Base-by-base conservation (phyloP, 108 stramenopile genomes). In the Parietichytrium sp. region DNA sequence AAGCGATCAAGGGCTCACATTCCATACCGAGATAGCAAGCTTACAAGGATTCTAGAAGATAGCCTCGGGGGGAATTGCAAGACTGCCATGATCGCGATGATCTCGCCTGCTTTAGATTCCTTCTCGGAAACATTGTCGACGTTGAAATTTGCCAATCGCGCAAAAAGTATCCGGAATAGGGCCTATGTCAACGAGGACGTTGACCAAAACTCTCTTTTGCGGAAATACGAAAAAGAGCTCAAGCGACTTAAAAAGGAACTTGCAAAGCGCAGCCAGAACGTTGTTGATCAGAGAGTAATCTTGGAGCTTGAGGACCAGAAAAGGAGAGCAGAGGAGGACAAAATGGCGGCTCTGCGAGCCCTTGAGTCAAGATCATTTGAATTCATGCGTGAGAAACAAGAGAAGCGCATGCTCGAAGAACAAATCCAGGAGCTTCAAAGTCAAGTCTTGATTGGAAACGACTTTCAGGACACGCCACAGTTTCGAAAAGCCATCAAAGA, bases 11-110 rank as follows among this genome's bases (percentile, higher is more conserved):
- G 91, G 27, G 51, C 82, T 81, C 91, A 91, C 80, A 89, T 91
- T 18, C 91, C 91, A 16, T 91, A 91, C 49, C 86, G 91, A 8
- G 85, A 87, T 53, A 80, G 84, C 36, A 91, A 91, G 84, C 90
- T 91, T 26, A 91, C 91, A 10, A 47, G 91, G 10, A 88, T 91
- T 25, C 80, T 91, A 16, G 91, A 91, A 53, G 91, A 85, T 26
- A 50, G 47, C 15, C 51, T 86, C 12, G 87, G 85, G 20, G 84
- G 84, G 4, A 92, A 92, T 77, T 91, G 91, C 78, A 91, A 91
- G 82, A 92, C 91, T 27, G 90, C 90, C 26, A 91, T 92, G 91
- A 88, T 91, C 83, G 91, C 90, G 12, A 92, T 91, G 90, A 87
- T 92, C 54, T 82, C 79, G 48, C 91, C 91, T 13, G 89, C 90